Evolutionary conservation across 1,284 basidiomycete genomes (phyloP).

Genomic region (Malassezia slooffiae): DNA sequence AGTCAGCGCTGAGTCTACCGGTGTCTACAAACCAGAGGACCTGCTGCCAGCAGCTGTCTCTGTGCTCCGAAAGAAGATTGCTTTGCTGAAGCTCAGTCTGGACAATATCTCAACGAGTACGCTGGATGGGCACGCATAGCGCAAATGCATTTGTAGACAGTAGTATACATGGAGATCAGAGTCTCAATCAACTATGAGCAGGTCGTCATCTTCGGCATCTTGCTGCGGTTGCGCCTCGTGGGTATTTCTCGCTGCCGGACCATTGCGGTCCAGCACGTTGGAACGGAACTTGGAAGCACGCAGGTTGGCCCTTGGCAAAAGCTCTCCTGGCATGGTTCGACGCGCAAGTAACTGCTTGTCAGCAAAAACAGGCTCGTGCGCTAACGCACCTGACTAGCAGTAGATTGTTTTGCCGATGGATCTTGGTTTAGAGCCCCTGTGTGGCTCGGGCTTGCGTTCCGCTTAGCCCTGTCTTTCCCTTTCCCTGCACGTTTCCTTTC

Average conservation of each 20-base stretch:
- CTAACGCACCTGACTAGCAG: too few relatives aligned
- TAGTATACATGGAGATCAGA: too few relatives aligned
- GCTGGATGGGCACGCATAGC: neutral
- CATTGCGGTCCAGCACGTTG: neutral
- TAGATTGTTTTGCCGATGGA: too few relatives aligned
- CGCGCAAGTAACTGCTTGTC: conserved; percentile 2
- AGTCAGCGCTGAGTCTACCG: conserved; percentile 79
- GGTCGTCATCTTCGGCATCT: conserved; percentile 1
- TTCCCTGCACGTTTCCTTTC: neutral
- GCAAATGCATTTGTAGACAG: too few relatives aligned
- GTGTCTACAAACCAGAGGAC: conserved; percentile 71
- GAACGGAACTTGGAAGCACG: neutral
- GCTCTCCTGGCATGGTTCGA: neutral
- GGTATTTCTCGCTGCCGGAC: neutral
- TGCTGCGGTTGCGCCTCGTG: neutral
- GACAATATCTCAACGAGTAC: conserved; percentile 20
- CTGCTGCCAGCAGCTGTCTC: conserved; percentile 72
- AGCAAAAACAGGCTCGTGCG: too few relatives aligned
- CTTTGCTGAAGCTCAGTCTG: conserved; percentile 28
- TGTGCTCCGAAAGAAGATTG: conserved; percentile 72
- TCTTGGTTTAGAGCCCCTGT: too few relatives aligned
- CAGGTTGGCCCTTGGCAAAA: conserved; percentile 6
- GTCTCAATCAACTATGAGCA: conserved; percentile 5
- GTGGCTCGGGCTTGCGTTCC: neutral
- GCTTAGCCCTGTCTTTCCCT: neutral